Base-by-base conservation (phyloP, 2,329 filamentous ascomycete genomes). In the Pestalotiopsis sp. region DNA sequence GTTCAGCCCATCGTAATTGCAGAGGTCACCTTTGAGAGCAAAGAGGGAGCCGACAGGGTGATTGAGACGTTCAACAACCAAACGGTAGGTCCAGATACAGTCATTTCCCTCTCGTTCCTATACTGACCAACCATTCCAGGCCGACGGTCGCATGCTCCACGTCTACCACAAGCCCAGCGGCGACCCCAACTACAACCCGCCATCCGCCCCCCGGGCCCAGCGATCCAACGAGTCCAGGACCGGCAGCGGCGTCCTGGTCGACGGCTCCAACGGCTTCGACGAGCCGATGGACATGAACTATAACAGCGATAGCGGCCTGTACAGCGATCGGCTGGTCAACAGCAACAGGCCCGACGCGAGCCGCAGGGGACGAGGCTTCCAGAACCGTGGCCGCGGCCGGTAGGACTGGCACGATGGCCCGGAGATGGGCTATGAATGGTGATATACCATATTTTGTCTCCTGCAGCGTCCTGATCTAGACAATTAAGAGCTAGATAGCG, bases 31-130 rank as follows among this genome's bases (percentile, higher is more conserved):
- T 94, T 95, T 76, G 86, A 90, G 71, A 90, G 89, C 69, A 90
- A 88, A 73, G 89, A 92, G 71, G 92, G 91, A 52, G 93, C 92
- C 3, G 90, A 95, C 74, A 87, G 86, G 52, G 91, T 94, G 20
- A 91, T 95, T 75, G 84, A 87, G 69, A 92, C 87, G 3, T 95
- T 95, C 79, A 91, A 96, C 80, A 90, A 92, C 77, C 91, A 94
- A 82, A 93, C 89, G 77, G 92, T 93, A 78, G 73, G 89, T 41
- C 31, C 12, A 20, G 39, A 27, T 27, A 27, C 14, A 25, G 14
- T n/a, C 17, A 36, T 14, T 23, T 66, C 4, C 52, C 9, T 11
- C 25, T 12, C 39, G 3, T 7, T 20, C 27, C 39, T 7, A 25
- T 56, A 58, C 36, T 64, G 36, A 66, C 66, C 67, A 66, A 65